A percentile compares a stretch with the other conserved stretches of the same genome.
Conservation (phyloP, 257 asterid genomes). For the Forsythia viridissima region DNA sequence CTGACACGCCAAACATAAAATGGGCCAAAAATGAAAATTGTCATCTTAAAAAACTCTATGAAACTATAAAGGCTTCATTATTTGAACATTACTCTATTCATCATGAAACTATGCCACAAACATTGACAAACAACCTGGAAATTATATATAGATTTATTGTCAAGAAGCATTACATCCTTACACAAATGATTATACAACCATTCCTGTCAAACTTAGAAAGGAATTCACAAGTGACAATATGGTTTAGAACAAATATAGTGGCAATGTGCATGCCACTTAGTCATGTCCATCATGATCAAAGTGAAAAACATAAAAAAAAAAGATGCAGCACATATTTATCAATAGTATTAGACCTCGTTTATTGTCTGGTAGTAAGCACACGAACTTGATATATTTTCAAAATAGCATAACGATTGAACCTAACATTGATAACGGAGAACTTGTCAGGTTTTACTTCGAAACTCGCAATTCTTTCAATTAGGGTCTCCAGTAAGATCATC, state of each 20-base stretch:
- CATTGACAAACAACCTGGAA: neutral
- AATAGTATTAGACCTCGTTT: neutral
- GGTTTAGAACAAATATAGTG: constrained; percentile 6
- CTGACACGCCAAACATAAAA: neutral
- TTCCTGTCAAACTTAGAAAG: neutral
- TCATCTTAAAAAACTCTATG: neutral
- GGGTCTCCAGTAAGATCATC: constrained; percentile 75
- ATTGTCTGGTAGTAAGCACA: constrained; percentile 5
- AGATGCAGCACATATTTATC: neutral
- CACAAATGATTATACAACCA: neutral
- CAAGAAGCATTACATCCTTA: neutral
- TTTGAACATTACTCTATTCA: neutral
- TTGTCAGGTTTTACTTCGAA: constrained; percentile 91
- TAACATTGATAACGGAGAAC: constrained; percentile 89
- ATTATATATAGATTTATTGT: neutral
- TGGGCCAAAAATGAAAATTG: neutral
- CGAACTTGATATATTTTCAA: constrained; percentile 9
- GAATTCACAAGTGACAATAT: neutral
- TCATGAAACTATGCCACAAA: neutral
- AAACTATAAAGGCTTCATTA: neutral
- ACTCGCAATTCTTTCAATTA: constrained; percentile 59
- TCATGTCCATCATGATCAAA: constrained; percentile 7
- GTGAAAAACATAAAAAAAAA: neutral
- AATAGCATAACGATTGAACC: constrained; percentile 14
- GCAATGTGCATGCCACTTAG: neutral